Percentiles rank a stretch among this genome's conserved stretches.
Conservation (phyloP, 495 filamentous ascomycete species). For the Bacidia rubella region DNA sequence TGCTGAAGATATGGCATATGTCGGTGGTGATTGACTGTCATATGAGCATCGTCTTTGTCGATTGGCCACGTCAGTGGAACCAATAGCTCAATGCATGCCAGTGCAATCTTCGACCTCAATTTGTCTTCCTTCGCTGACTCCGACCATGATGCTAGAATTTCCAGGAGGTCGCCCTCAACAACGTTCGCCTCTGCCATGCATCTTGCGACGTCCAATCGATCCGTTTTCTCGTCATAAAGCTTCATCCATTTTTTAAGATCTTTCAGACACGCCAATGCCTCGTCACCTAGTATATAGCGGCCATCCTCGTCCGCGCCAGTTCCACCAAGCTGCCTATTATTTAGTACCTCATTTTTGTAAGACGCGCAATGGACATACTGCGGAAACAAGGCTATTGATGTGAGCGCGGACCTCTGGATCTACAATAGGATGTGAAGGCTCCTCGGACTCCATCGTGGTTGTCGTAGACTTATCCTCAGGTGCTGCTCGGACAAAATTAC, state of each 20-base stretch:
- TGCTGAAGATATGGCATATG: constrained; percentile 81
- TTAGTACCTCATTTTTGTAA: constrained; percentile 9
- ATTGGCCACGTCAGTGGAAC: constrained; percentile 92
- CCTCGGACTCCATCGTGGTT: constrained; percentile 13
- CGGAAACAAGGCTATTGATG: constrained; percentile 81
- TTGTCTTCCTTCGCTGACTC: constrained; percentile 50
- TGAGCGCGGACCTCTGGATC: constrained; percentile 84
- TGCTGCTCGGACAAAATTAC: too few relatives aligned
- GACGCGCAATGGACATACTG: constrained; percentile 43
- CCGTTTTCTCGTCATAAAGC: constrained; percentile 85
- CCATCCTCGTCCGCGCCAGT: constrained; percentile 68
- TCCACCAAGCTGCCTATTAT: constrained; percentile 60
- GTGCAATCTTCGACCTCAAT: constrained; percentile 62
- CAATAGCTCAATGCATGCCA: constrained; percentile 83
- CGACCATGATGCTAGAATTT: constrained; percentile 75
- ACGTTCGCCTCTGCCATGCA: constrained; percentile 87
- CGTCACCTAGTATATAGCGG: constrained; percentile 79
- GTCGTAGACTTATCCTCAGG: not conserved
- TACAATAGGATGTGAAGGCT: constrained; percentile 8
- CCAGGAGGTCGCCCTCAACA: constrained; percentile 76
- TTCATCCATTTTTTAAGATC: constrained; percentile 91
- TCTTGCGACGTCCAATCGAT: constrained; percentile 88
- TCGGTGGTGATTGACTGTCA: constrained; percentile 85
- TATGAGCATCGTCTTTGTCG: constrained; percentile 60
- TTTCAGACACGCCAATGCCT: constrained; percentile 79